Percentiles rank a stretch among this genome's conserved stretches.
phyloP scores from a whole-genome alignment of 139 green algal genomes.

The Eudorina sp. region DNA sequence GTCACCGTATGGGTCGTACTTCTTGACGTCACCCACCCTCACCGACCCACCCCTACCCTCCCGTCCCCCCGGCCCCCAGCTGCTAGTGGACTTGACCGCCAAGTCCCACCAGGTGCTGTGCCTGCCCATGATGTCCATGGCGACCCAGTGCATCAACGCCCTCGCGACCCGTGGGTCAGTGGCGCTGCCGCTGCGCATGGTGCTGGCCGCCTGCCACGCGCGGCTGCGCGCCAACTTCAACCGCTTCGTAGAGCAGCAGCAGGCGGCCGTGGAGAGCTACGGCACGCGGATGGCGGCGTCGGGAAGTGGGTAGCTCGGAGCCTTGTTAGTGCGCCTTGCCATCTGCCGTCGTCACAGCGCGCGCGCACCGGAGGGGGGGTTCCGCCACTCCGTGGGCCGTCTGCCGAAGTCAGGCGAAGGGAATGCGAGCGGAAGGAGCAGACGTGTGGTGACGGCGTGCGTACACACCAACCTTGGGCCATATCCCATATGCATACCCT shows the following conservation, averaged over 20 bases:
- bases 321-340: not conserved
- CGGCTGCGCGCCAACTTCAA: slow-evolving; percentile 32
- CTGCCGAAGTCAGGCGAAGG: too few relatives aligned
- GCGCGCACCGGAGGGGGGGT: too few relatives aligned
- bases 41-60: too few relatives aligned
- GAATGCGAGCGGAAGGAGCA: too few relatives aligned
- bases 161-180: slow-evolving; percentile 19
- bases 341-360: not conserved
- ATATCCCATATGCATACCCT: too few relatives aligned
- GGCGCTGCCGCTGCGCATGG: slow-evolving; percentile 3
- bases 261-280: slow-evolving; percentile 50
- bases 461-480: too few relatives aligned
- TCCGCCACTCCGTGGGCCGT: too few relatives aligned
- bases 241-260: slow-evolving; percentile 32
- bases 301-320: not conserved
- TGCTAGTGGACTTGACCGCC: slow-evolving; percentile 45
- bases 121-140: slow-evolving; percentile 55
- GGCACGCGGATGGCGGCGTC: slow-evolving; percentile 8
- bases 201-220: slow-evolving; percentile 33
- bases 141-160: not conserved
- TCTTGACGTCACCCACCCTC: too few relatives aligned
- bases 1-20: too few relatives aligned
- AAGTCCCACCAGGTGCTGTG: slow-evolving; percentile 55
- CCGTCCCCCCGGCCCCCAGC: too few relatives aligned
- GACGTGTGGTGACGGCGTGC: too few relatives aligned